Evolutionary conservation across 2,329 filamentous ascomycete species (phyloP).

Genomic region (Aschersonia sp.): DNA sequence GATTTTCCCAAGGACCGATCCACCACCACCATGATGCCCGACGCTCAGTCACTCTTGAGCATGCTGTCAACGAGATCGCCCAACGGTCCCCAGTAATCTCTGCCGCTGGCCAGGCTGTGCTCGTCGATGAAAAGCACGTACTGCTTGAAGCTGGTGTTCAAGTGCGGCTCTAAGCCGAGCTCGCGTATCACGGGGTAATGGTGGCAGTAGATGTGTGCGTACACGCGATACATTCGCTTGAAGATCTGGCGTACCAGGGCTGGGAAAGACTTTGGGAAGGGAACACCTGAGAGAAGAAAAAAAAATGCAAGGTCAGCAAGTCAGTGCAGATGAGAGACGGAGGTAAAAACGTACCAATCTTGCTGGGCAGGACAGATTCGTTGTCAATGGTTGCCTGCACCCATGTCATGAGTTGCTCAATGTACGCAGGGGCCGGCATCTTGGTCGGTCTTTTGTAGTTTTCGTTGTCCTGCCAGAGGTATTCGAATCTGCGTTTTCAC

Average conservation of each 20-base stretch:
- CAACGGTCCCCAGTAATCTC: conserved; percentile 94
- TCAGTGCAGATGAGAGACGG: neutral
- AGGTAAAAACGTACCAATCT: conserved; percentile 48
- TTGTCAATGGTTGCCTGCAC: conserved; percentile 93
- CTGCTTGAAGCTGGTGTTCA: conserved; percentile 99
- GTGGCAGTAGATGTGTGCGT: conserved; percentile 99
- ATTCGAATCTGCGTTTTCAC: conserved; percentile 60
- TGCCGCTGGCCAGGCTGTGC: conserved; percentile 79
- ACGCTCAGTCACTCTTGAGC: conserved; percentile 60
- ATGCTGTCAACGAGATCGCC: conserved; percentile 96
- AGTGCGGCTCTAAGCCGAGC: conserved; percentile 85
- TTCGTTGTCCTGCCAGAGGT: conserved; percentile 95
- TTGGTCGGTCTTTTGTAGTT: conserved; percentile 93
- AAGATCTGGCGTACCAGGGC: conserved; percentile 87
- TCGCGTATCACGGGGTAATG: conserved; percentile 96
- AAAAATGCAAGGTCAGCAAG: too few relatives aligned
- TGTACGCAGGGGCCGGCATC: conserved; percentile 94
- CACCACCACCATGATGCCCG: too few relatives aligned
- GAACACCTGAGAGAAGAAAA: conserved; percentile 46
- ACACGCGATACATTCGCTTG: conserved; percentile 97
- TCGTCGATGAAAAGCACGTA: conserved; percentile 98
- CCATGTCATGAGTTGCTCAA: conserved; percentile 96
- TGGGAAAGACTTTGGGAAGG: conserved; percentile 88
- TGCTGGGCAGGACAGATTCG: conserved; percentile 84
- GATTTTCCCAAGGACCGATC: conserved; percentile 8